These are phyloP conservation scores for Leucocoprinus birnbaumii DNA, from an alignment of 768 basidiomycete genomes.

Conservation along the genomic window DNA sequence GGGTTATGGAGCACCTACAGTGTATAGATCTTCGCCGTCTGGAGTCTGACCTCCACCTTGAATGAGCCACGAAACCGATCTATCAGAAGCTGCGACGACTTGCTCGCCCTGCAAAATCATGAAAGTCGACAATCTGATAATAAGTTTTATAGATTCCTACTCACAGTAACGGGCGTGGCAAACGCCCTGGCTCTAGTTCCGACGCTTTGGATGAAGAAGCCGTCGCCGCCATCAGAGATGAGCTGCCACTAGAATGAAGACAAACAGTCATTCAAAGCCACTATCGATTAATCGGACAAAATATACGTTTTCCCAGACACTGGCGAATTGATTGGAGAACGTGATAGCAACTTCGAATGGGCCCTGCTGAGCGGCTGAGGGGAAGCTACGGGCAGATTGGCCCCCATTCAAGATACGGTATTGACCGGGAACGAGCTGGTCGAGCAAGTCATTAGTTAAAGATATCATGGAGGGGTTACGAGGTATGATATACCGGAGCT, in stretches of 20 bases:
- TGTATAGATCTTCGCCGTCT: background rate
- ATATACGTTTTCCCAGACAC: conserved; percentile 1
- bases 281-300: too few species aligned
- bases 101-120: background rate
- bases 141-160: background rate
- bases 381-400: conserved; percentile 10
- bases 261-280: too few species aligned
- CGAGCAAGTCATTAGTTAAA: background rate
- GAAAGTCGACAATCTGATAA: background rate
- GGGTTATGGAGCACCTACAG: background rate
- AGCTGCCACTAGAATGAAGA: conserved; percentile 6
- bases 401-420: conserved; percentile 9
- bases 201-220: conserved; percentile 3
- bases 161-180: background rate
- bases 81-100: conserved; percentile 3
- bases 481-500: background rate
- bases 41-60: background rate
- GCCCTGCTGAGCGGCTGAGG: background rate
- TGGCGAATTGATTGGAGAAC: conserved; percentile 7
- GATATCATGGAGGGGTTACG: background rate
- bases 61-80: conserved; percentile 8
- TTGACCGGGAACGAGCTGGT: conserved; percentile 5
- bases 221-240: background rate
- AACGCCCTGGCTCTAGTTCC: conserved; percentile 4
- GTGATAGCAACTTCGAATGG: conserved; percentile 1